A percentile compares a stretch with the other conserved stretches of the same genome.
phyloP scores from a whole-genome alignment of 192 early-diverging fungal species.

The Martensiomyces pterosporus region DNA sequence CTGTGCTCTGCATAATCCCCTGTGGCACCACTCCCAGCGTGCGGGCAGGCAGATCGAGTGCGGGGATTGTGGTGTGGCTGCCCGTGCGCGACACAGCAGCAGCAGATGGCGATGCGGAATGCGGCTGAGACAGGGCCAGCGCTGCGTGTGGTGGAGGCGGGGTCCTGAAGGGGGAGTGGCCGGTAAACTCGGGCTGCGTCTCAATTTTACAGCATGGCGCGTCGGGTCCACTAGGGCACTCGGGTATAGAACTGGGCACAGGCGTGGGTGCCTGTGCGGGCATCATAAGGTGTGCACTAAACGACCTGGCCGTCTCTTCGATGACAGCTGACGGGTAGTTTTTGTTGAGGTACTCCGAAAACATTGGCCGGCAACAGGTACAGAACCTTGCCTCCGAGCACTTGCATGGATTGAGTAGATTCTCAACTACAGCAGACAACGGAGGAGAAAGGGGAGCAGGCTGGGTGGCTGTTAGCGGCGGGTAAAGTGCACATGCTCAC shows the following conservation, averaged over 20 bases:
- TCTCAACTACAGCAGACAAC: conserved; percentile 27
- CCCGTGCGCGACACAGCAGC: neutral
- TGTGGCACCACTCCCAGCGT: no score
- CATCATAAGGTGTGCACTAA: conserved; percentile 10
- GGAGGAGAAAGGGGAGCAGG: neutral
- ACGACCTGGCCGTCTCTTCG: conserved; percentile 25
- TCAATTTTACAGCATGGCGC: conserved; percentile 13
- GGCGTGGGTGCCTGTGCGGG: neutral
- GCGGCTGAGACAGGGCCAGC: no score
- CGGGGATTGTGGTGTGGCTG: neutral
- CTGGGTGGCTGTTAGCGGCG: no score
- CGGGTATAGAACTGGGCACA: neutral
- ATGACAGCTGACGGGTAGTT: conserved; percentile 31
- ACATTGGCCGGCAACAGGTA: conserved; percentile 41
- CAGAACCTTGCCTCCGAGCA: conserved; percentile 36
- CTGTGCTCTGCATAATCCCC: no score
- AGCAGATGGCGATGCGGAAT: no score
- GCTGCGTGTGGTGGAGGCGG: no score
- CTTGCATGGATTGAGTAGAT: conserved; percentile 49
- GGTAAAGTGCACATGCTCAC: no score
- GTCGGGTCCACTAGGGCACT: conserved; percentile 12
- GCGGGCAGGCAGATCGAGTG: conserved; percentile 3
- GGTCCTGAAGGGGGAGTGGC: no score
- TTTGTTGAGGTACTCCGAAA: conserved; percentile 33
- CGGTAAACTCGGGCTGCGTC: no score